Evolutionary conservation across 2,329 filamentous ascomycete genomes (phyloP).

Genomic region (Coniella lustricola): DNA sequence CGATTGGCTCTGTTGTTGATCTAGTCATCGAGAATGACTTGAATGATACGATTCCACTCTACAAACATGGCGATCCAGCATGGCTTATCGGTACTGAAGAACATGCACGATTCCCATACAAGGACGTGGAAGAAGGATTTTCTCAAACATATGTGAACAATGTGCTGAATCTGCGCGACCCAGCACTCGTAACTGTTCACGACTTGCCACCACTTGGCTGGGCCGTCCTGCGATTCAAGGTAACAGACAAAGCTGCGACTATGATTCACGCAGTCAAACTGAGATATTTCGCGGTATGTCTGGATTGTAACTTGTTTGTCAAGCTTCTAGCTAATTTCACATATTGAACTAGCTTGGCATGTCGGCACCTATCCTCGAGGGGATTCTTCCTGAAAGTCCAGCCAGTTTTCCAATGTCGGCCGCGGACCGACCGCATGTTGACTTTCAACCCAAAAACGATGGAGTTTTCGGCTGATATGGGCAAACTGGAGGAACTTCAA

Average conservation of each 20-base stretch:
- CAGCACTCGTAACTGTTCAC: conserved; percentile 13
- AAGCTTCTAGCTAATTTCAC: background rate
- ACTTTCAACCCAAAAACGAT: conserved; percentile 17
- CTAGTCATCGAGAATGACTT: conserved; percentile 4
- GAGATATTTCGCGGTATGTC: conserved; percentile 15
- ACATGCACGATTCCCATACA: conserved; percentile 5
- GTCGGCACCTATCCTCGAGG: conserved; percentile 6
- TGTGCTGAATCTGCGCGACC: conserved; percentile 11
- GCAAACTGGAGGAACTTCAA: too few relatives aligned
- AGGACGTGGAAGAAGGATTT: conserved; percentile 3
- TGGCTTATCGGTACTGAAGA: conserved; percentile 18
- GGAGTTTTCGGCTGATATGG: conserved; percentile 14
- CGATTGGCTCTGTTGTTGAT: conserved; percentile 16
- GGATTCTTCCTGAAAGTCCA: background rate
- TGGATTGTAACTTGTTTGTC: background rate
- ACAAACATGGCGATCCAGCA: conserved; percentile 19
- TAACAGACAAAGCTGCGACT: conserved; percentile 10
- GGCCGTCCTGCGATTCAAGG: conserved; percentile 14
- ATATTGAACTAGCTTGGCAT: conserved; percentile 1
- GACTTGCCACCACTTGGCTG: conserved; percentile 17
- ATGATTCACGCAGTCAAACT: conserved; percentile 17
- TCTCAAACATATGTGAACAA: background rate
- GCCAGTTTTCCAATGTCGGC: conserved; percentile 9
- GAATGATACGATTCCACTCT: conserved; percentile 14
- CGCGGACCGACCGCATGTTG: conserved; percentile 13